Base-by-base conservation (phyloP, 441 rosid genomes). In the Manihot esculenta region DNA sequence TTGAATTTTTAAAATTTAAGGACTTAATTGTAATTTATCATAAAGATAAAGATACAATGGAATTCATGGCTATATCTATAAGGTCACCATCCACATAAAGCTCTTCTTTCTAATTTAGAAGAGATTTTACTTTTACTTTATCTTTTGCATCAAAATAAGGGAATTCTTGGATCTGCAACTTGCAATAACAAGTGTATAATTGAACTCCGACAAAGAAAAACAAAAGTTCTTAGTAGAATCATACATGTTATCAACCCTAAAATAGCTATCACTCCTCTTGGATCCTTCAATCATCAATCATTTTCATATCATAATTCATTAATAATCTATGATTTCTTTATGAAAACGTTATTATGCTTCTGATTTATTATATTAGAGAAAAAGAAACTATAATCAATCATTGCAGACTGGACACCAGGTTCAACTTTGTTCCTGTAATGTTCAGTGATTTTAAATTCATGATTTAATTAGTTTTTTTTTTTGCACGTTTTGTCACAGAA, bases 121-220 rank as follows among this genome's bases (percentile, higher is more conserved):
- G 66, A 72, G 75, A 60, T 38, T 38, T 38, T 38, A 33, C 38
- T 33, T 33, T 33, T 33, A 33, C 6, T 33, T 3, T 33, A 33
- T 33, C 38, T 56, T 57, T 73, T 75, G 81, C 85, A 84, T 86
- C 79, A 80, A 84, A 89, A 87, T 83, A 84, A 82, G 81, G 79
- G 83, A 83, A 65, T 81, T 81, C 86, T 87, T 76, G 83, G 91
- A 89, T 87, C 89, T 76, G 78, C 71, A 81, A 74, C 79, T 62
- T 78, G 76, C 80, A 83, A 88, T 82, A 74, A 85, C 84, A 77
- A 77, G 70, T 72, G 66, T 76, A 85, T 88, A 71, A 85, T 84
- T 85, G 78, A 68, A 64, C 21, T 50, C 48, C 48, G 63, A 70
- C 67, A 65, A 48, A 56, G 44, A 15, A 59, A 76, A 66, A 20